A percentile compares a stretch with the other conserved stretches of the same genome.
Evolutionary conservation across 345 rosid species (phyloP).

Genomic region (Gossypium rotundifolium): DNA sequence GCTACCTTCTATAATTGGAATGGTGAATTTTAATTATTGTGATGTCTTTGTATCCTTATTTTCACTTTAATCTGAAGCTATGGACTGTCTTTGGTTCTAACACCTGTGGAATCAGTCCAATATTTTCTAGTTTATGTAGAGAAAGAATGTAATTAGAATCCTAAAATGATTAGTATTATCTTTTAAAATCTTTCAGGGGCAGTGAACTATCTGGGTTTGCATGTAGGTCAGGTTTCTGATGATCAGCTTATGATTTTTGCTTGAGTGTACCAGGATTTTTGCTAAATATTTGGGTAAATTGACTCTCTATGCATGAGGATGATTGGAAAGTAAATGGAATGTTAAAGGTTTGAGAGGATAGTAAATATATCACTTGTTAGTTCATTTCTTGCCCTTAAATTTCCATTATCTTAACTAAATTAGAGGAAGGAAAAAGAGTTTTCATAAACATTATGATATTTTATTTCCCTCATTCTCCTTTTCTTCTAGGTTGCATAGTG

Average conservation of each 20-base stretch:
- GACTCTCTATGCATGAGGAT: neutral
- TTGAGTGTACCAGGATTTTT: neutral
- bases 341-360: too few relatives aligned
- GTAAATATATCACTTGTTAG: neutral
- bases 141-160: neutral
- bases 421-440: neutral
- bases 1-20: neutral
- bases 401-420: neutral
- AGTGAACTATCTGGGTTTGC: neutral
- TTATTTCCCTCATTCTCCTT: neutral
- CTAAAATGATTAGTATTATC: neutral
- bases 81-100: neutral
- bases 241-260: neutral
- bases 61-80: neutral
- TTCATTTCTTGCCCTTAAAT: neutral
- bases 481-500: neutral
- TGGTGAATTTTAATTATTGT: neutral
- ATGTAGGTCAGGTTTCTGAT: neutral
- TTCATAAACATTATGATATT: neutral
- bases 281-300: neutral
- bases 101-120: conserved; percentile 1
- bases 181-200: neutral
- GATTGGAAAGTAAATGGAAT: neutral
- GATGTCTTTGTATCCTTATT: neutral
- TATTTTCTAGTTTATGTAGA: neutral